Evolutionary conservation across 106 monocot species (phyloP).

Genomic region (Dendrobium catenatum): DNA sequence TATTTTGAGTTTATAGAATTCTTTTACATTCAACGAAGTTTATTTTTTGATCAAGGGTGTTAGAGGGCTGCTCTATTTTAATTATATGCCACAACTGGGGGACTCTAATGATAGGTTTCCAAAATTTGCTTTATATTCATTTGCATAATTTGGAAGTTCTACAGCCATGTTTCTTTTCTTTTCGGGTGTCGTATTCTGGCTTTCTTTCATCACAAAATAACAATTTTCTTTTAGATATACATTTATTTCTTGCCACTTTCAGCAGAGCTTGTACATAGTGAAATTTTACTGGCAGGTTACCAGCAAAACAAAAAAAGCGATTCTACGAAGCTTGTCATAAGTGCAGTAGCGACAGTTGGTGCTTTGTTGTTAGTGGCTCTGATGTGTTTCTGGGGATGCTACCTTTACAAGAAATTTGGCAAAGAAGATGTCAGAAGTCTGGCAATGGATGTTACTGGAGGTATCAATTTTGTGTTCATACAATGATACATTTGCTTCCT

Average conservation of each 20-base stretch:
- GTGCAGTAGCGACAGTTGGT: conserved; percentile 90
- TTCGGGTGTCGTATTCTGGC: neutral
- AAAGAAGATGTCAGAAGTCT: conserved; percentile 58
- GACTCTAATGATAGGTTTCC: neutral
- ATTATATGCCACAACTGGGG: neutral
- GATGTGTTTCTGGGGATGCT: conserved; percentile 99
- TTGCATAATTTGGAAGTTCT: neutral
- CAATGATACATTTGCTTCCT: neutral
- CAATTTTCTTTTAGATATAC: neutral
- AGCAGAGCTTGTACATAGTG: neutral
- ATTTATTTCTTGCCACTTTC: neutral
- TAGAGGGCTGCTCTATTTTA: neutral
- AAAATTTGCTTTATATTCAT: neutral
- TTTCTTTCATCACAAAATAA: neutral
- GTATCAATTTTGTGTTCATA: conserved; percentile 24
- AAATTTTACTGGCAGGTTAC: conserved; percentile 25
- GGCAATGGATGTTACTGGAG: conserved; percentile 68
- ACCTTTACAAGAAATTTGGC: conserved; percentile 90
- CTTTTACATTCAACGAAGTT: neutral
- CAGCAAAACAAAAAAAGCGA: conserved; percentile 32
- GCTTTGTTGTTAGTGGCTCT: conserved; percentile 89
- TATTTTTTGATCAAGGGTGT: neutral
- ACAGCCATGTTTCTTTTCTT: neutral
- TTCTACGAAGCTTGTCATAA: conserved; percentile 80
- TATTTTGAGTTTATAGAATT: neutral